These are phyloP conservation scores for Colletotrichum sp. DNA, from an alignment of 2,329 filamentous ascomycete species.

Conservation along the genomic window DNA sequence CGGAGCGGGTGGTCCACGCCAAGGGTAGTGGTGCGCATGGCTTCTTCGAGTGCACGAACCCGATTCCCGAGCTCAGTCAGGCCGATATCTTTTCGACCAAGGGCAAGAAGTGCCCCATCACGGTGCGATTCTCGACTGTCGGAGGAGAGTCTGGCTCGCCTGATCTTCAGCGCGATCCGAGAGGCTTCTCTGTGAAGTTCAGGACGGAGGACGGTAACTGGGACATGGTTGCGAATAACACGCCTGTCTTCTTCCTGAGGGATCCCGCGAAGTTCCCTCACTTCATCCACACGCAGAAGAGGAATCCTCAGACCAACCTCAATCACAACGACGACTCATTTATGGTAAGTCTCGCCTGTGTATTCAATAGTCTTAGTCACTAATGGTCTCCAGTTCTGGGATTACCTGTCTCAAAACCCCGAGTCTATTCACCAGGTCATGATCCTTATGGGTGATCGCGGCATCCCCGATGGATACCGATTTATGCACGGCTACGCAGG, in stretches of 20 bases:
- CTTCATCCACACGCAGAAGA: constrained; percentile 49
- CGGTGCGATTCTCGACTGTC: constrained; percentile 68
- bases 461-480: constrained; percentile 50
- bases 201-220: constrained; percentile 31
- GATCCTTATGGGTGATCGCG: constrained; percentile 55
- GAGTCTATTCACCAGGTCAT: constrained; percentile 57
- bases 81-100: constrained; percentile 54
- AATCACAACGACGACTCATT: constrained; percentile 42
- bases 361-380: not conserved
- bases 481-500: constrained; percentile 51
- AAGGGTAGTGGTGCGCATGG: constrained; percentile 46
- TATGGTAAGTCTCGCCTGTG: constrained; percentile 29
- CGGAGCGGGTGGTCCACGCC: constrained; percentile 24
- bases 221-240: constrained; percentile 45
- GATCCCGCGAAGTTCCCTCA: constrained; percentile 54
- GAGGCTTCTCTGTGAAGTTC: constrained; percentile 57
- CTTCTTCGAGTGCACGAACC: constrained; percentile 60
- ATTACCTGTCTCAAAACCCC: constrained; percentile 41
- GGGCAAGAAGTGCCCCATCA: constrained; percentile 52
- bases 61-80: constrained; percentile 57
- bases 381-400: constrained; percentile 29
- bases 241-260: constrained; percentile 53
- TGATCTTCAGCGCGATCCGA: constrained; percentile 70
- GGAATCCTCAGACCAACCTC: constrained; percentile 35
- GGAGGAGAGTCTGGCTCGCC: constrained; percentile 68